A percentile compares a stretch with the other conserved stretches of the same genome.
Conservation (phyloP, 768 basidiomycete species). For the Suillus occidentalis region DNA sequence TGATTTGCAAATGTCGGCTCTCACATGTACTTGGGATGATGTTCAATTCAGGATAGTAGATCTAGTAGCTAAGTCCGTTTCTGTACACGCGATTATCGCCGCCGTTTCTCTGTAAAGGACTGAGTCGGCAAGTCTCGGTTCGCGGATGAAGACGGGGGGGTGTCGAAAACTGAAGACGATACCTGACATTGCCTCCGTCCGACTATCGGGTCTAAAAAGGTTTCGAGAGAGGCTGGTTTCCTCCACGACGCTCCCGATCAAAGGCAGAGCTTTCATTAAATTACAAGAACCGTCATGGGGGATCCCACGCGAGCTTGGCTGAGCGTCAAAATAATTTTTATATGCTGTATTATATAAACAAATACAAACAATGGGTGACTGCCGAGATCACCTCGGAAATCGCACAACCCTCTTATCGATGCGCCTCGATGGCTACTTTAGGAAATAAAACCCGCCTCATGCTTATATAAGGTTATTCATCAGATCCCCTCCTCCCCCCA, state of each 20-base stretch:
- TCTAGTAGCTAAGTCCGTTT: constrained; percentile 29
- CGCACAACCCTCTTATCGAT: constrained; percentile 26
- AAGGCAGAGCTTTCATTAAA: constrained; percentile 22
- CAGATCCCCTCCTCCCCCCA: neutral
- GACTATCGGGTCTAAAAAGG: constrained; percentile 12
- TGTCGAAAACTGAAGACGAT: neutral
- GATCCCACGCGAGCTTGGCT: neutral
- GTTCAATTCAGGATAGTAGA: constrained; percentile 26
- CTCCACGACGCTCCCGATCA: constrained; percentile 24
- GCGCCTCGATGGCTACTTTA: constrained; percentile 22
- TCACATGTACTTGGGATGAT: constrained; percentile 32
- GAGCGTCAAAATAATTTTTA: neutral
- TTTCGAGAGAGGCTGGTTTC: constrained; percentile 22
- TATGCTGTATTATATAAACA: neutral
- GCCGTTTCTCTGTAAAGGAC: neutral
- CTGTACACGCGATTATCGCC: constrained; percentile 19
- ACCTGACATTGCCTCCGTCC: constrained; percentile 23
- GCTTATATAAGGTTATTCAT: constrained; percentile 11
- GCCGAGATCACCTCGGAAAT: neutral
- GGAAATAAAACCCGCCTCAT: constrained; percentile 9
- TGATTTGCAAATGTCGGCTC: constrained; percentile 32
- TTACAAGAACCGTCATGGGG: constrained; percentile 26
- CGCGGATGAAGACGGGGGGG: constrained; percentile 8
- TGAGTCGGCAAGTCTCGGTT: constrained; percentile 7
- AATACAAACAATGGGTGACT: neutral